Base-by-base conservation (phyloP, 176 grass and related monocot genomes). In the Zoysia pacifica region DNA sequence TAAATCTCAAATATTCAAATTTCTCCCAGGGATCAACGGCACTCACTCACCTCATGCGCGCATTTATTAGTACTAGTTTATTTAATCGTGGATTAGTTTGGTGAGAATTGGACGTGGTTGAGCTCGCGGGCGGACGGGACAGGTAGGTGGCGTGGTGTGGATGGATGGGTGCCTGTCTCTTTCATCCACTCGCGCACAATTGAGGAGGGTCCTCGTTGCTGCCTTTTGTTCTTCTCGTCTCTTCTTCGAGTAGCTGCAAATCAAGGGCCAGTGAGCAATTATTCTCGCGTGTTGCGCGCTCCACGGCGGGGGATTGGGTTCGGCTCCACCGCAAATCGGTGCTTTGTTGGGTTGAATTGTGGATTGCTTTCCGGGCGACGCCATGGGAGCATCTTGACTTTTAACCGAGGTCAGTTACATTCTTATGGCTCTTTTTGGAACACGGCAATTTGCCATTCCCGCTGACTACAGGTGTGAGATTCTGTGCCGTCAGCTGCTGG, bases 151-250 rank as follows among this genome's bases (percentile, higher is more conserved):
- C 28, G 28, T 28, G 66, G 37, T n/a, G 41, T 19, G 44, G 4
- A 15, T 72, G 69, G 46, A 39, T 18, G 47, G 65, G 63, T 70
- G 75, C 66, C 67, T 11, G 38, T 85, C 85, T 18, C 46, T 82
- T 82, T 82, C 85, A 82, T 79, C 79, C 73, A 65, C 66, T 44
- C 46, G 2, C 59, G 37, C 28, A 74, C 28, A 28, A 28, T 28
- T 28, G 28, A 28, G 28, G 28, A 28, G 28, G 28, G 28, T 28
- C 28, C 28, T 28, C 28, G 28, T 28, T 28, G 28, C 28, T 28
- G 28, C 28, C 28, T 28, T 28, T 28, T 65, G 38, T 47, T 9
- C 9, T 66, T 36, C 0, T 10, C 9, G 65, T n/a, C 0, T 67
- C 19, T 15, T 49, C 45, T 5, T 47, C 50, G 62, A 62, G 53